phyloP scores from a whole-genome alignment of 1,284 basidiomycete genomes.

The Apiotrichum domesticum region DNA sequence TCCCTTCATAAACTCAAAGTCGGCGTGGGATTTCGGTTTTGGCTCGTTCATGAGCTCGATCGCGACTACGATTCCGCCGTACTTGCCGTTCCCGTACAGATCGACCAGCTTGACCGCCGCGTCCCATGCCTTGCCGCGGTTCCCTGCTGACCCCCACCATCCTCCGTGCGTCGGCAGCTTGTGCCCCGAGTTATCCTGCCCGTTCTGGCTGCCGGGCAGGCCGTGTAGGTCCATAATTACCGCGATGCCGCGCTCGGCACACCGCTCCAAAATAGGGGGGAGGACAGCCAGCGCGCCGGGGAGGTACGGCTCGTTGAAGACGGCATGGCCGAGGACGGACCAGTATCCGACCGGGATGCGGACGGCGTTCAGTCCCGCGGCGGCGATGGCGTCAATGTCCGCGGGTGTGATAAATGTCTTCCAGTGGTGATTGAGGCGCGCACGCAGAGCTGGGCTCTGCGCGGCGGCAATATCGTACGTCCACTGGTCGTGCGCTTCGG shows the following conservation, averaged over 20 bases:
- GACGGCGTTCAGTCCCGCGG: slow-evolving; percentile 40
- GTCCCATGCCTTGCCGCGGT: neutral
- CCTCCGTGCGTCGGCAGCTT: slow-evolving; percentile 49
- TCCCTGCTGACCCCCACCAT: slow-evolving; percentile 61
- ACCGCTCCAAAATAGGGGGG: slow-evolving; percentile 66
- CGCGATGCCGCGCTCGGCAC: slow-evolving; percentile 64
- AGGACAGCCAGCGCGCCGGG: slow-evolving; percentile 46
- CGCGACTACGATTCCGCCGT: slow-evolving; percentile 33
- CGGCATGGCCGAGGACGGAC: neutral
- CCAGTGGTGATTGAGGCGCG: slow-evolving; percentile 29
- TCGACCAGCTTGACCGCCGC: slow-evolving; percentile 49
- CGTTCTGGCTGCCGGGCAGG: slow-evolving; percentile 72
- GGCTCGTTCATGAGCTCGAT: slow-evolving; percentile 26
- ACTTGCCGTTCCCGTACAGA: slow-evolving; percentile 15
- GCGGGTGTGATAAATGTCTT: slow-evolving; percentile 53
- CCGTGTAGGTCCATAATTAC: slow-evolving; percentile 65
- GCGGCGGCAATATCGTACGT: slow-evolving; percentile 38
- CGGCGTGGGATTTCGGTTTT: neutral
- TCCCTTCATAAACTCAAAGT: slow-evolving; percentile 46
- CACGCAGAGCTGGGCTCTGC: slow-evolving; percentile 31
- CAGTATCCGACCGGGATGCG: slow-evolving; percentile 40
- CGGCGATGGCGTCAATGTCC: slow-evolving; percentile 57
- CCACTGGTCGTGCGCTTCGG: slow-evolving; percentile 44
- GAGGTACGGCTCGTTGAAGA: slow-evolving; percentile 58
- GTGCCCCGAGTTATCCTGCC: slow-evolving; percentile 76